Evolutionary conservation across 495 filamentous ascomycete species (phyloP).

Genomic region (Cairneyella variabilis): DNA sequence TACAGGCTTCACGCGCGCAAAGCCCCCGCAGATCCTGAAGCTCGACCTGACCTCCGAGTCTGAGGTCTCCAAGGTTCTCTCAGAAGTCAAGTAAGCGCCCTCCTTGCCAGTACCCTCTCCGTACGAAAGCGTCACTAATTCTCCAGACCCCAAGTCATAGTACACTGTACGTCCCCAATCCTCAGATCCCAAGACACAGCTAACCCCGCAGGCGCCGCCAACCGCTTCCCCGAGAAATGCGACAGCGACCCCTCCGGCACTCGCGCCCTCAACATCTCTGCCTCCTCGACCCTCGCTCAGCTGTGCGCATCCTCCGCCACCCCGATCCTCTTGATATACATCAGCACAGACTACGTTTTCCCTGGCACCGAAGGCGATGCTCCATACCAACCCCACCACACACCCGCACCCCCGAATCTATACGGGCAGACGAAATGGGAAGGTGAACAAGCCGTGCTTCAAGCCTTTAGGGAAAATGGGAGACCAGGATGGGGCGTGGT

Average conservation of each 20-base stretch:
- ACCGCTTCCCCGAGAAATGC: slow-evolving; percentile 83
- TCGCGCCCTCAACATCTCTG: slow-evolving; percentile 69
- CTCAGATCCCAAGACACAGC: neutral
- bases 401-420: slow-evolving; percentile 70
- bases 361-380: slow-evolving; percentile 77
- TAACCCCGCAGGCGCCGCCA: slow-evolving; percentile 66
- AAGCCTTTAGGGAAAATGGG: slow-evolving; percentile 47
- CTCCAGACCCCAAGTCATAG: slow-evolving; percentile 60
- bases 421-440: slow-evolving; percentile 88
- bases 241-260: slow-evolving; percentile 74
- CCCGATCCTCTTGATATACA: slow-evolving; percentile 76
- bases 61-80: slow-evolving; percentile 59
- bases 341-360: slow-evolving; percentile 96
- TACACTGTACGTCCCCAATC: slow-evolving; percentile 65
- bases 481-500: slow-evolving; percentile 58
- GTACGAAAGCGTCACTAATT: slow-evolving; percentile 7
- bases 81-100: slow-evolving; percentile 55
- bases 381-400: slow-evolving; percentile 67
- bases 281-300: slow-evolving; percentile 62
- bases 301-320: slow-evolving; percentile 57
- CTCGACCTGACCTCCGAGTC: slow-evolving; percentile 62
- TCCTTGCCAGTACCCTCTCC: neutral
- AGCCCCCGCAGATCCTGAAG: slow-evolving; percentile 69
- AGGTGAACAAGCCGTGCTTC: slow-evolving; percentile 71
- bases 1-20: slow-evolving; percentile 71